Percentiles rank a stretch among this genome's conserved stretches.
Conservation (phyloP, 106 monocot species). For the Agapanthus africanus region DNA sequence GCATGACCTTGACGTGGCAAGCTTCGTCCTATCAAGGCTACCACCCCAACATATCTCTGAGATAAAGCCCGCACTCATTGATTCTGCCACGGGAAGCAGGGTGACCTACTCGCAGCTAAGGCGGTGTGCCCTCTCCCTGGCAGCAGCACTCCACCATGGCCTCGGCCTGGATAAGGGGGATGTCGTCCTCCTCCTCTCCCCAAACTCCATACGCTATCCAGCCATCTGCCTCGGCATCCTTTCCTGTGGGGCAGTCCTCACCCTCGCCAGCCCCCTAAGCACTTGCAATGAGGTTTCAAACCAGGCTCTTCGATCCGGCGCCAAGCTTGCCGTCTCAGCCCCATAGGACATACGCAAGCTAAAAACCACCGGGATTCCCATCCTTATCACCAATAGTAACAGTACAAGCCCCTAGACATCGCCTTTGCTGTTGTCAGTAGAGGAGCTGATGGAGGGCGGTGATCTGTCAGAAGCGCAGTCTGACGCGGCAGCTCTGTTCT, state of each 20-base stretch:
- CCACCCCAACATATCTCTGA: slow-evolving; percentile 8
- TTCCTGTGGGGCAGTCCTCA: slow-evolving; percentile 27
- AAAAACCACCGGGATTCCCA: slow-evolving; percentile 17
- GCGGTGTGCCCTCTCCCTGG: slow-evolving; percentile 22
- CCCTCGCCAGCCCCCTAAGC: slow-evolving; percentile 28
- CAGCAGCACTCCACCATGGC: slow-evolving; percentile 17
- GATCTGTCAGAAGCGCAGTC: slow-evolving; percentile 13
- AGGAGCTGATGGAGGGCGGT: slow-evolving; percentile 21
- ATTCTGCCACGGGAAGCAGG: slow-evolving; percentile 9
- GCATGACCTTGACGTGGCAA: slow-evolving; percentile 5
- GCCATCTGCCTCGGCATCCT: slow-evolving; percentile 34
- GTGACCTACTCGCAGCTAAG: slow-evolving; percentile 26
- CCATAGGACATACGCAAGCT: slow-evolving; percentile 30
- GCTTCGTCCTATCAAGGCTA: slow-evolving; percentile 13
- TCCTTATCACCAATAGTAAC: slow-evolving; percentile 4
- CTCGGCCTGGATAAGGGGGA: slow-evolving; percentile 28
- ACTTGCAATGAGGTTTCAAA: slow-evolving; percentile 24
- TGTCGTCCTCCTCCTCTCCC: slow-evolving; percentile 44
- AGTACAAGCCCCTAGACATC: too few species aligned
- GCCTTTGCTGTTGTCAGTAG: background rate
- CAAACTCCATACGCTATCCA: slow-evolving; percentile 29
- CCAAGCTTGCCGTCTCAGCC: slow-evolving; percentile 24
- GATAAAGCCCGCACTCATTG: slow-evolving; percentile 9
- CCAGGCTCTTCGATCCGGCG: slow-evolving; percentile 23
- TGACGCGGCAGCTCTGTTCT: slow-evolving; percentile 35